Percentiles rank a stretch among this genome's conserved stretches.
These are phyloP conservation scores for Xylogone sp. DNA, from an alignment of 2,329 filamentous ascomycete species.

Conservation along the genomic window DNA sequence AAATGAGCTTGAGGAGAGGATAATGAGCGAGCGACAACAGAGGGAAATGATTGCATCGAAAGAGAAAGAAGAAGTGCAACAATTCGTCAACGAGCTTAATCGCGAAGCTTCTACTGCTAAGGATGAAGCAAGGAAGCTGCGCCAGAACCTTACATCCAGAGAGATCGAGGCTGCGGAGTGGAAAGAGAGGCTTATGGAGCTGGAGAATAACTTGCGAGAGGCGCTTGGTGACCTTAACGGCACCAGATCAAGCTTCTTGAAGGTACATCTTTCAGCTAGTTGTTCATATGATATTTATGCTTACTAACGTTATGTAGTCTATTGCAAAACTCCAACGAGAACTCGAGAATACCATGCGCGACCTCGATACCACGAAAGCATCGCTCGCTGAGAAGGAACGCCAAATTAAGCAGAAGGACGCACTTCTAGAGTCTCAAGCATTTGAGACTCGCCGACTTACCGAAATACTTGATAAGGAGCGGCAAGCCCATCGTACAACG, in stretches of 20 bases:
- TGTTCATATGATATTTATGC: conserved; percentile 2
- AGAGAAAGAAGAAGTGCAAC: conserved; percentile 93
- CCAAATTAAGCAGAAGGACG: conserved; percentile 83
- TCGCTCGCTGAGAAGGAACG: conserved; percentile 86
- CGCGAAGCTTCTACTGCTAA: conserved; percentile 75
- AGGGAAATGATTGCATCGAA: conserved; percentile 80
- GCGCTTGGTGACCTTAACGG: conserved; percentile 85
- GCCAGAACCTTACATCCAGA: conserved; percentile 76
- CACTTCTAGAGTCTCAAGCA: conserved; percentile 81
- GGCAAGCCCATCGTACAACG: conserved; percentile 78
- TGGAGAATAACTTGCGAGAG: conserved; percentile 84
- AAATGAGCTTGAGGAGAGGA: conserved; percentile 68
- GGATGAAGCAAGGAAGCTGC: conserved; percentile 78
- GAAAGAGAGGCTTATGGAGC: conserved; percentile 85
- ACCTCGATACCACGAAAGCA: conserved; percentile 74
- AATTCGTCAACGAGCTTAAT: conserved; percentile 90
- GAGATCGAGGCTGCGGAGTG: conserved; percentile 88
- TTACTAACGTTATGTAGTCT: conserved; percentile 45
- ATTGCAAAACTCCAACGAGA: conserved; percentile 86
- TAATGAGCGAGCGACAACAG: conserved; percentile 78
- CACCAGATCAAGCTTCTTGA: conserved; percentile 79
- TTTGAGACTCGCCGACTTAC: conserved; percentile 81
- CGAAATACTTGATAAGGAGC: conserved; percentile 89
- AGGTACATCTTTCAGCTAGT: conserved; percentile 44
- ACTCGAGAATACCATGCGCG: conserved; percentile 76